Evolutionary conservation across 2,329 filamentous ascomycete species (phyloP), one percentile per base, ranked within the genome.

Genomic region (Penicillium glabrum): DNA sequence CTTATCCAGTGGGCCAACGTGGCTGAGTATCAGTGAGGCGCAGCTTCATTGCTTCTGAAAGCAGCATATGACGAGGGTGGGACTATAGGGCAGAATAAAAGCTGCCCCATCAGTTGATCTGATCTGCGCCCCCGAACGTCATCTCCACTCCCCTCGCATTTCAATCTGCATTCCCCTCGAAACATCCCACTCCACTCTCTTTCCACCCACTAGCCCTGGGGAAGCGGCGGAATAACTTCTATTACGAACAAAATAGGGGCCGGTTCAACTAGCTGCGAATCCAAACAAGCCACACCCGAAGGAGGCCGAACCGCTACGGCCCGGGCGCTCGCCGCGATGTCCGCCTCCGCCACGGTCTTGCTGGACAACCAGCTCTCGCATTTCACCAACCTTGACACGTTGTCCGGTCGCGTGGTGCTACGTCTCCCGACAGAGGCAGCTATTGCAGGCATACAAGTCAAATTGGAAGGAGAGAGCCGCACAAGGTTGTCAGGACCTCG

Each of bases 311-410:
- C 47, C 53, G 53, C 55, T 51, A 46, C 53, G 47, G 53, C 54
- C 53, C 53, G 47, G 52, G 64, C 61, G 60, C 52, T 53, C 58
- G 61, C 62, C 68, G 67, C 64, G 61, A 81, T 81, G 79, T 75
- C 79, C 54, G 77, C 51, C 29, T 33, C 54, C 31, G 53, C 77
- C 60, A 71, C 67, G 45, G 73, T 81, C 59, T 65, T 76, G 53
- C 70, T 81, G 57, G 76, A 80, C 60, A 71, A 72, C 46, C 72
- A 70, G 21, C 72, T 76, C 57, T 69, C 70, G 29, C 74, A 76
- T 65, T 80, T 78, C 61, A 81, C 79, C 51, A 81, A 81, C 55
- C 72, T 81, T 49, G 79, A 81, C 61, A 74, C 73, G 51, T 69
- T 81, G 26, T 72, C 74, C 2, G 79, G 79, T 29, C 77, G 69